Percentiles rank a stretch among this genome's conserved stretches.
Evolutionary conservation across 148 eudicot species (phyloP).

Genomic region (Beta vulgaris): DNA sequence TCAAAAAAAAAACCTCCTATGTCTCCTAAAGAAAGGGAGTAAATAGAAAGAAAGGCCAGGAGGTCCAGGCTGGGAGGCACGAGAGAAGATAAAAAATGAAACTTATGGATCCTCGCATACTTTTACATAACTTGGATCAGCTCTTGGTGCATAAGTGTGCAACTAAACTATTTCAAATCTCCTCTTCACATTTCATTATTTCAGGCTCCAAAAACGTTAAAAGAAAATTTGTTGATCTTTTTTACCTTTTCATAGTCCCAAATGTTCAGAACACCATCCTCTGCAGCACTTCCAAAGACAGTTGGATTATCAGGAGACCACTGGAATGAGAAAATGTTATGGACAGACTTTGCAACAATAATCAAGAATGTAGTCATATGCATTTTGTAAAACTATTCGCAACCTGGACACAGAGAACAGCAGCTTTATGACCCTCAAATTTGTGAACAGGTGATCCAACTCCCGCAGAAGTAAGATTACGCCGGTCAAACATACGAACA

Average conservation of each 20-base stretch:
- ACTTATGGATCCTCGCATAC: background rate
- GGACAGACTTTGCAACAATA: background rate
- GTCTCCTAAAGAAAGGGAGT: too few relatives aligned
- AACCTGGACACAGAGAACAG: conserved; percentile 97
- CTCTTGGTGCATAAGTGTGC: background rate
- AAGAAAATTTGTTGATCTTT: background rate
- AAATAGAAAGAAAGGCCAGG: too few relatives aligned
- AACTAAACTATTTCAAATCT: background rate
- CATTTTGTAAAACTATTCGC: background rate
- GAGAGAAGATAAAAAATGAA: too few relatives aligned
- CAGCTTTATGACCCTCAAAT: conserved; percentile 86
- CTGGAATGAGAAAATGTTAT: conserved; percentile 40
- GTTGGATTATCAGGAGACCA: conserved; percentile 90
- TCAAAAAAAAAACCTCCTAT: too few relatives aligned
- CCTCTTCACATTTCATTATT: background rate
- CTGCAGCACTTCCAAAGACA: conserved; percentile 92
- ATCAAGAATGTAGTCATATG: background rate
- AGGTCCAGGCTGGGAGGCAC: too few relatives aligned
- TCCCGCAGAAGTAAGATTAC: conserved; percentile 60
- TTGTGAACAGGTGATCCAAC: conserved; percentile 72
- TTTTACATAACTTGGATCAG: background rate
- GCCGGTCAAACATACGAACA: conserved; percentile 81
- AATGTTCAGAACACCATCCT: conserved; percentile 81
- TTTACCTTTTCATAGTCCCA: conserved; percentile 89
- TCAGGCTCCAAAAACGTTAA: background rate